Conservation (phyloP, 2,329 filamentous ascomycete genomes). For the Anisogramma anomala region DNA sequence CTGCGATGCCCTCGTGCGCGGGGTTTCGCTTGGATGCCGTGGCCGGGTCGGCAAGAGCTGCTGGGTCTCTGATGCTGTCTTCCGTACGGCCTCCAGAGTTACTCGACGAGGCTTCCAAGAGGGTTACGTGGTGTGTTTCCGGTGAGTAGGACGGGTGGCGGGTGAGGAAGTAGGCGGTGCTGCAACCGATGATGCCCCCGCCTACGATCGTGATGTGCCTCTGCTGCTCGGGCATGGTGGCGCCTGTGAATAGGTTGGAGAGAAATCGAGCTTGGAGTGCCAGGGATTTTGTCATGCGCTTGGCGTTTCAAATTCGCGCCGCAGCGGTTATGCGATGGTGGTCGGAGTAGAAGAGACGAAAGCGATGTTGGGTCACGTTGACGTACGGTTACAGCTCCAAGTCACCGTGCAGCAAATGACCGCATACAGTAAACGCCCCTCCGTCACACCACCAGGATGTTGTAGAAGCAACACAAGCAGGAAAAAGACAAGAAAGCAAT, state of each 20-base stretch:
- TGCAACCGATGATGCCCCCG: slow-evolving; percentile 67
- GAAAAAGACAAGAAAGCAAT: too few species aligned
- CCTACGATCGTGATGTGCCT: slow-evolving; percentile 33
- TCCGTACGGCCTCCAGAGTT: slow-evolving; percentile 23
- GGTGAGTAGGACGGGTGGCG: slow-evolving; percentile 58
- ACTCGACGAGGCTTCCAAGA: slow-evolving; percentile 46
- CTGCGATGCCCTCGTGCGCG: slow-evolving; percentile 44
- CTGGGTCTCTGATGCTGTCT: slow-evolving; percentile 23
- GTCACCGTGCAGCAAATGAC: too few species aligned
- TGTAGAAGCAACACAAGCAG: too few species aligned
- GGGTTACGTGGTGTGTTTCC: slow-evolving; percentile 52
- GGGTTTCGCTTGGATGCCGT: slow-evolving; percentile 18
- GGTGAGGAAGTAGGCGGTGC: slow-evolving; percentile 62
- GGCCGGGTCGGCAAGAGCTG: slow-evolving; percentile 20
- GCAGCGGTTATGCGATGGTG: too few species aligned
- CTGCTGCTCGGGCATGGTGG: slow-evolving; percentile 7
- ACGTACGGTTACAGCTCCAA: too few species aligned
- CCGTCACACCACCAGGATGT: too few species aligned
- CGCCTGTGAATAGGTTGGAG: too few species aligned
- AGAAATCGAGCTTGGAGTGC: neutral
- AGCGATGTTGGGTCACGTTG: too few species aligned
- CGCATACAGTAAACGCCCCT: too few species aligned
- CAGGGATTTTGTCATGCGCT: neutral
- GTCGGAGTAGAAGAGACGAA: neutral
- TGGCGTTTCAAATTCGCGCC: neutral